Evolutionary conservation across 1,284 basidiomycete species (phyloP).

Genomic region (Rhodotorula sp.): DNA sequence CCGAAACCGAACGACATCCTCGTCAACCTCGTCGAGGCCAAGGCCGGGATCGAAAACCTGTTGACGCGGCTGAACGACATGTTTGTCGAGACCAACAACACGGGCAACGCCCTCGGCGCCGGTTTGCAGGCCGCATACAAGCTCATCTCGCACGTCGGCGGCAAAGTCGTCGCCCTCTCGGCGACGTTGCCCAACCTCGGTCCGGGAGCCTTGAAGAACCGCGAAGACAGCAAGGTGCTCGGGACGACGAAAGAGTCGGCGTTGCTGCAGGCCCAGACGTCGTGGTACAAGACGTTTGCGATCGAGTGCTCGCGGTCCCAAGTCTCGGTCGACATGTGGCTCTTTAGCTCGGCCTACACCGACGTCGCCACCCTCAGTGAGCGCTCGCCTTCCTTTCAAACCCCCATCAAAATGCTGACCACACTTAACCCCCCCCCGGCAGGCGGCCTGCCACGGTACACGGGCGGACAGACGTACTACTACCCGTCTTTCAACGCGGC

Average conservation of each 20-base stretch:
- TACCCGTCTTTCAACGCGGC: constrained; percentile 97
- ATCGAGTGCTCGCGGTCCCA: constrained; percentile 98
- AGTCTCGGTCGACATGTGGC: constrained; percentile 99
- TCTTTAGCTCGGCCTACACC: constrained; percentile 89
- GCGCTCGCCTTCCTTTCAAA: constrained; percentile 1
- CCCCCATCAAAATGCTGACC: neutral
- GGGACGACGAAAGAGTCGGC: constrained; percentile 92
- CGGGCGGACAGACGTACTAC: constrained; percentile 96
- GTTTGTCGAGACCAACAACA: constrained; percentile 89
- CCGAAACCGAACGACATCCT: constrained; percentile 95
- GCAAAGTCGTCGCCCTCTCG: constrained; percentile 89
- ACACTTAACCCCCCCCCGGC: neutral
- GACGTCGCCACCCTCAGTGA: constrained; percentile 88
- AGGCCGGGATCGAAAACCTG: constrained; percentile 76
- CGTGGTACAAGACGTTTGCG: constrained; percentile 98
- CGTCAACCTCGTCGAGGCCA: constrained; percentile 85
- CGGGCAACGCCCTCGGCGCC: constrained; percentile 93
- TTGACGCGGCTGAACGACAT: constrained; percentile 85
- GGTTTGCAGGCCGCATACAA: constrained; percentile 95
- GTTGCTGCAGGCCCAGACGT: constrained; percentile 74
- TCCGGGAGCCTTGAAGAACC: constrained; percentile 87
- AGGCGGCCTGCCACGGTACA: constrained; percentile 95
- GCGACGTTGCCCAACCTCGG: constrained; percentile 85
- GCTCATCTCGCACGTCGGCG: constrained; percentile 88
- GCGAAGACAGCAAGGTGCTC: constrained; percentile 94